These are phyloP conservation scores for Fomitopsis betulina DNA, from an alignment of 1,284 basidiomycete genomes.

Conservation along the genomic window DNA sequence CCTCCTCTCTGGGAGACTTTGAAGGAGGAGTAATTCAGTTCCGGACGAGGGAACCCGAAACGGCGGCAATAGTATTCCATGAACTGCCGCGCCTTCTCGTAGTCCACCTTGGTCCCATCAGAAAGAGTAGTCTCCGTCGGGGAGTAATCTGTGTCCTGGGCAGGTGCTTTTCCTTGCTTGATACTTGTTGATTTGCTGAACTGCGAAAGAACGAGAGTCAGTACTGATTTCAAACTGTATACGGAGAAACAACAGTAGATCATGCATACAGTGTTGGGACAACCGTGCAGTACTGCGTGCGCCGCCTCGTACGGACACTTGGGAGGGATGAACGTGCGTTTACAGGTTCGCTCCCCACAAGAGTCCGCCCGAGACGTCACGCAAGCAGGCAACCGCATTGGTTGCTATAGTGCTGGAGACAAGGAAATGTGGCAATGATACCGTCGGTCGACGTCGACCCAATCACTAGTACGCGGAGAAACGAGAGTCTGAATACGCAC, in stretches of 20 bases:
- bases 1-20: constrained; percentile 15
- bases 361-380: neutral
- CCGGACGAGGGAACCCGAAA: constrained; percentile 80
- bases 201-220: neutral
- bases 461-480: neutral
- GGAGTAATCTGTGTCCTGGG: neutral
- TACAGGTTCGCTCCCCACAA: neutral
- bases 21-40: constrained; percentile 53
- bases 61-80: constrained; percentile 94
- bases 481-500: constrained; percentile 30
- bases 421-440: too few relatives aligned
- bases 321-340: neutral
- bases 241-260: neutral
- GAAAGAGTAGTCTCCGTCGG: constrained; percentile 42
- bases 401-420: neutral
- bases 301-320: neutral
- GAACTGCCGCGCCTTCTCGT: constrained; percentile 82
- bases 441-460: neutral
- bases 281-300: neutral
- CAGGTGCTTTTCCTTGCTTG: constrained; percentile 10
- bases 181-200: constrained; percentile 6
- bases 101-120: constrained; percentile 63
- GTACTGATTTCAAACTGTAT: neutral
- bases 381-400: neutral
- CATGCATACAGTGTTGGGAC: neutral